These are phyloP conservation scores for Zasmidium citrigriseum DNA, from an alignment of 2,329 filamentous ascomycete genomes.

Conservation along the genomic window DNA sequence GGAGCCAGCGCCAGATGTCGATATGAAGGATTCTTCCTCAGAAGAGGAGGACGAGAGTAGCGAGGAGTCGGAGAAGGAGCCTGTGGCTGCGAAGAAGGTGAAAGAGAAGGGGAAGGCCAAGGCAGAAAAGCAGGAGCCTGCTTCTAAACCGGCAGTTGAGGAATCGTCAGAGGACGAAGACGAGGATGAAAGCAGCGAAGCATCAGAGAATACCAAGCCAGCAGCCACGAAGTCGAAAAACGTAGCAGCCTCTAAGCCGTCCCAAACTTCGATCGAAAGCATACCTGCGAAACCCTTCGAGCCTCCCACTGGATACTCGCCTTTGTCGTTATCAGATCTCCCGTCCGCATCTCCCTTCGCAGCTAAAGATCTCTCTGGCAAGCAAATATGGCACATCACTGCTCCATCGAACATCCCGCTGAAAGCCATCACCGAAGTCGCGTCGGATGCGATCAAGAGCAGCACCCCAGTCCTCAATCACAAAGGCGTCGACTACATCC, in stretches of 20 bases:
- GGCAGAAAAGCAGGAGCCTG: not conserved
- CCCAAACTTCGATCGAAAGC: constrained; percentile 9
- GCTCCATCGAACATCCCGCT: constrained; percentile 71
- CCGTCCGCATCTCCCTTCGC: constrained; percentile 52
- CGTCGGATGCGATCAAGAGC: constrained; percentile 59
- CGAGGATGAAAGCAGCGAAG: not conserved
- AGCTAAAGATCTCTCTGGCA: constrained; percentile 59
- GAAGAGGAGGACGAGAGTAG: constrained; percentile 8
- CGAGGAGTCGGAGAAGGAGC: not conserved
- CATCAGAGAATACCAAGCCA: constrained; percentile 9
- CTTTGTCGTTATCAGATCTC: constrained; percentile 49
- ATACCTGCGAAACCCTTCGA: constrained; percentile 29
- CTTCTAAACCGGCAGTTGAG: not conserved
- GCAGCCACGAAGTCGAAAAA: constrained; percentile 2
- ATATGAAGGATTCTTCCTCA: not conserved
- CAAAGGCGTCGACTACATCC: constrained; percentile 61
- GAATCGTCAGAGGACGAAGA: constrained; percentile 9
- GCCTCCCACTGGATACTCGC: constrained; percentile 49
- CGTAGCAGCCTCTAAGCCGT: not conserved
- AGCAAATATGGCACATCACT: constrained; percentile 80
- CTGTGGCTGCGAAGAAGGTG: not conserved
- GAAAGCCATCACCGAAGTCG: constrained; percentile 64
- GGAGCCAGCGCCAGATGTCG: constrained; percentile 8
- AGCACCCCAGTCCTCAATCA: constrained; percentile 61
- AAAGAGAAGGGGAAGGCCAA: not conserved